Conservation (phyloP, 2,329 filamentous ascomycete species). For the Blastomyces parvus region DNA sequence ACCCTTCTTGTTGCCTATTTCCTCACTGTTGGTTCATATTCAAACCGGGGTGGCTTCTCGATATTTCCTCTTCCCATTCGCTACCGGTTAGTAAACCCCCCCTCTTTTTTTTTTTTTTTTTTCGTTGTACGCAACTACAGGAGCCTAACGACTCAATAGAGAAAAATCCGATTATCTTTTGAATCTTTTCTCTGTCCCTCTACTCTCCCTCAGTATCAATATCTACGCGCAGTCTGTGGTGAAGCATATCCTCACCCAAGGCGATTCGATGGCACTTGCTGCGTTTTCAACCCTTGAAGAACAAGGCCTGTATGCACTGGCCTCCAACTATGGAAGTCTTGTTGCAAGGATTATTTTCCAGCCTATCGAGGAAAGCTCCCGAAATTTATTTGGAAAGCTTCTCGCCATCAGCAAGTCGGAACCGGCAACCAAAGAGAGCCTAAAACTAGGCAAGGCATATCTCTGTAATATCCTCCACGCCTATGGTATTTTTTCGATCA, state of each 20-base stretch:
- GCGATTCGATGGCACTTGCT: slow-evolving; percentile 81
- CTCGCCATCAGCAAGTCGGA: slow-evolving; percentile 41
- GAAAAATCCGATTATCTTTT: slow-evolving; percentile 40
- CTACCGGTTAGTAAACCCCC: slow-evolving; percentile 31
- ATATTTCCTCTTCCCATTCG: slow-evolving; percentile 46
- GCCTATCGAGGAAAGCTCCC: slow-evolving; percentile 86
- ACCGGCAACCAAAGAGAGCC: slow-evolving; percentile 18
- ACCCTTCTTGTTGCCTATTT: slow-evolving; percentile 62
- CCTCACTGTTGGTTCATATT: slow-evolving; percentile 49
- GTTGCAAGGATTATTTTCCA: slow-evolving; percentile 85
- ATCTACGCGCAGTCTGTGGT: slow-evolving; percentile 80
- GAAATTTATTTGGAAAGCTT: slow-evolving; percentile 78
- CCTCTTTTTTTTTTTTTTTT: too few relatives aligned
- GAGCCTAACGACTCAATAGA: slow-evolving; percentile 17
- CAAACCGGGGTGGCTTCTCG: slow-evolving; percentile 55
- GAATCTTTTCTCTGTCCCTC: slow-evolving; percentile 57
- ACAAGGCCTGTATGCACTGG: slow-evolving; percentile 86
- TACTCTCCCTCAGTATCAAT: slow-evolving; percentile 65
- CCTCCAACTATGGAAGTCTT: slow-evolving; percentile 88
- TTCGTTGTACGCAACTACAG: background rate
- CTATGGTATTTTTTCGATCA: slow-evolving; percentile 64
- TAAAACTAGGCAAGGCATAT: slow-evolving; percentile 25
- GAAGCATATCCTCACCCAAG: slow-evolving; percentile 90
- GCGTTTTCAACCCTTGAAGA: slow-evolving; percentile 65
- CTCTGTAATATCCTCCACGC: slow-evolving; percentile 50